Evolutionary conservation across 352 stramenopile species (phyloP), one percentile per base, ranked within the genome.

Genomic region (Globisporangium splendens): DNA sequence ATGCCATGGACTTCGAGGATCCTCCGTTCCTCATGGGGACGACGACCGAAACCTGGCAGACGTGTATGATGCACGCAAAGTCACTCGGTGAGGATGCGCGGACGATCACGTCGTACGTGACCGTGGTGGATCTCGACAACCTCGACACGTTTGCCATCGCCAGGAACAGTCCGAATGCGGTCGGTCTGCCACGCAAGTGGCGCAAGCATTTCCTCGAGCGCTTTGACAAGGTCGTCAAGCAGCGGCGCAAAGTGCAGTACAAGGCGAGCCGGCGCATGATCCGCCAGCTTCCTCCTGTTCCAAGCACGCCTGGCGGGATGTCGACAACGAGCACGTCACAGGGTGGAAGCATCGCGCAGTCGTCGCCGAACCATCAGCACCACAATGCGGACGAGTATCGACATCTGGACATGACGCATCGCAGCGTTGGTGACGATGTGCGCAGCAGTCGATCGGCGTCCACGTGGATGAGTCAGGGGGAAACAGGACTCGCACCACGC

Each of bases 101-200:
- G 3, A 51, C 77, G 13, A 75, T 91, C 35, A 56, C 67, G 1
- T 63, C 76, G n/a, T 78, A 73, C 15, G 76, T 91, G 33, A 89
- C 86, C 2, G 77, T 93, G 1, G 59, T 91, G 43, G 72, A 91
- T 70, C 50, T 93, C 18, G 82, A 91, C 21, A 65, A 80, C 24
- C 50, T 89, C 22, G 70, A 67, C 1, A 66, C 73, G 3, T 77
- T 91, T 31, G 57, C 62, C 3, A 70, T 67, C 8, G 83, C 84
- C 17, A 91, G 88, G 61, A 78, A 65, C 39, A 77, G 75, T 44
- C 58, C 65, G 5, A 86, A 84, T 50, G 76, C 83, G 0, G 67
- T 89, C 18, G 73, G 68, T 1, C 62, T 91, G 54, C 83, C 83
- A 8, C 80, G 81, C 33, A 93, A 93, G 58, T 85, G 80, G 77